These are phyloP conservation scores for Auriscalpium microsporum DNA, from an alignment of 768 basidiomycete genomes.

Conservation along the genomic window DNA sequence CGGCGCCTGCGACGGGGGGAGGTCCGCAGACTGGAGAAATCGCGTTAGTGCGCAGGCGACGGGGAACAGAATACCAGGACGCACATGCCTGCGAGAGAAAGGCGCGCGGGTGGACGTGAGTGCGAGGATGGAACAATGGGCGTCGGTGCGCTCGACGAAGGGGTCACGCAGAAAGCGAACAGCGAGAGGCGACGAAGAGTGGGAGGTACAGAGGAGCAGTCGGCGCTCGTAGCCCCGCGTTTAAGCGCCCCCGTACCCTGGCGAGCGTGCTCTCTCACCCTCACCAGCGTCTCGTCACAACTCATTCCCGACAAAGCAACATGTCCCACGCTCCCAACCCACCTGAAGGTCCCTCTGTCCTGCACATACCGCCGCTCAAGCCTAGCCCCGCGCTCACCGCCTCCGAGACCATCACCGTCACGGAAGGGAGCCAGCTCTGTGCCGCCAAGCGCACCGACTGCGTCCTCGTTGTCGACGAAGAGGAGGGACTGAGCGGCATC, in stretches of 20 bases:
- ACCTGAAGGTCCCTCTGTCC: conserved; percentile 14
- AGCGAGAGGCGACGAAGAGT: too few species aligned
- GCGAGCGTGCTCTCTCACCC: conserved; percentile 36
- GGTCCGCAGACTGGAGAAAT: too few species aligned
- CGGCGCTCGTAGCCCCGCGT: too few species aligned
- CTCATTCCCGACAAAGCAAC: conserved; percentile 50
- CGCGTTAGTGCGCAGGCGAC: too few species aligned
- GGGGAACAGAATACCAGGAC: too few species aligned
- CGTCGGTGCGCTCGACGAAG: too few species aligned
- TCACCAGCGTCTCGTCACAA: conserved; percentile 23
- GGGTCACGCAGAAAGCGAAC: too few species aligned
- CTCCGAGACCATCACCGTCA: conserved; percentile 89
- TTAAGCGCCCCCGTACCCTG: conserved; percentile 17
- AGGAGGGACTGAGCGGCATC: conserved; percentile 95
- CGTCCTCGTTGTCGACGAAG: conserved; percentile 96
- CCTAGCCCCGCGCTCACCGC: conserved; percentile 95
- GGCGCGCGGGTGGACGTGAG: too few species aligned
- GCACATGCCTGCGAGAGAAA: too few species aligned
- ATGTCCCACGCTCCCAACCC: conserved; percentile 65
- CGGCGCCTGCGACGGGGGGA: too few species aligned
- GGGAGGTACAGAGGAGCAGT: too few species aligned
- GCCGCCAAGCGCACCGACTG: conserved; percentile 98
- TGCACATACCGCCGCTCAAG: conserved; percentile 58
- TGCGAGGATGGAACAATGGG: too few species aligned
- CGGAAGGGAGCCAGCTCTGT: conserved; percentile 96